Evolutionary conservation across 2,329 filamentous ascomycete species (phyloP).

Genomic region (Leptographium wingfieldii): DNA sequence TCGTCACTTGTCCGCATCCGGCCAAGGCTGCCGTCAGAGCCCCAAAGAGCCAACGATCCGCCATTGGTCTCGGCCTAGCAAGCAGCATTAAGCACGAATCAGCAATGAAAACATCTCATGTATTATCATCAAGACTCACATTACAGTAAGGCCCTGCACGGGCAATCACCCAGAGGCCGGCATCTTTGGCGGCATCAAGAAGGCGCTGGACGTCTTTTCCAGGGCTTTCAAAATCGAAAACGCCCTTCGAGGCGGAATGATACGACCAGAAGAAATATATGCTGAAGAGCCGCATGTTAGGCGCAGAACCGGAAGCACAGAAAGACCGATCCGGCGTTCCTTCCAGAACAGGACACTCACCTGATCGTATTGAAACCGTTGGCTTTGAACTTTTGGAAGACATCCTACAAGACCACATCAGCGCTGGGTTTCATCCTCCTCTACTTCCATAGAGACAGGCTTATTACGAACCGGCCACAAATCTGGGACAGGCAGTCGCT

Average conservation of each 20-base stretch:
- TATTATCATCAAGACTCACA: conserved; percentile 14
- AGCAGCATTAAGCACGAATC: background rate
- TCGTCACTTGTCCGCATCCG: conserved; percentile 48
- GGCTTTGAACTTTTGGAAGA: conserved; percentile 70
- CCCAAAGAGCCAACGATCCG: conserved; percentile 72
- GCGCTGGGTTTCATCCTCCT: background rate
- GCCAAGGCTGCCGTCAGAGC: conserved; percentile 50
- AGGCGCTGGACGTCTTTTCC: conserved; percentile 53
- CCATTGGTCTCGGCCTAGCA: conserved; percentile 65
- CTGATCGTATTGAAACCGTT: conserved; percentile 63
- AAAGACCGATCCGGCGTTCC: background rate
- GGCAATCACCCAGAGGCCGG: conserved; percentile 67
- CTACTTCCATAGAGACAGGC: background rate
- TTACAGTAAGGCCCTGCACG: conserved; percentile 36
- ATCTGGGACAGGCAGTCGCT: conserved; percentile 38
- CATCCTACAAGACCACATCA: conserved; percentile 12
- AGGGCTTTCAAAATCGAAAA: conserved; percentile 48
- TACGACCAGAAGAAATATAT: conserved; percentile 40
- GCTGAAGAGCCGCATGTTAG: conserved; percentile 10
- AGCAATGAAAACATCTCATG: background rate
- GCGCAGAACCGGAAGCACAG: background rate
- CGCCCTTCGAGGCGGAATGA: conserved; percentile 54
- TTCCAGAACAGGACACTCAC: conserved; percentile 6
- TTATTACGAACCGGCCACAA: conserved; percentile 27
- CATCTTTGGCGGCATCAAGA: conserved; percentile 59